A percentile compares a stretch with the other conserved stretches of the same genome.
phyloP scores from a whole-genome alignment of 768 basidiomycete genomes.

The Candolleomyces efflorescens region DNA sequence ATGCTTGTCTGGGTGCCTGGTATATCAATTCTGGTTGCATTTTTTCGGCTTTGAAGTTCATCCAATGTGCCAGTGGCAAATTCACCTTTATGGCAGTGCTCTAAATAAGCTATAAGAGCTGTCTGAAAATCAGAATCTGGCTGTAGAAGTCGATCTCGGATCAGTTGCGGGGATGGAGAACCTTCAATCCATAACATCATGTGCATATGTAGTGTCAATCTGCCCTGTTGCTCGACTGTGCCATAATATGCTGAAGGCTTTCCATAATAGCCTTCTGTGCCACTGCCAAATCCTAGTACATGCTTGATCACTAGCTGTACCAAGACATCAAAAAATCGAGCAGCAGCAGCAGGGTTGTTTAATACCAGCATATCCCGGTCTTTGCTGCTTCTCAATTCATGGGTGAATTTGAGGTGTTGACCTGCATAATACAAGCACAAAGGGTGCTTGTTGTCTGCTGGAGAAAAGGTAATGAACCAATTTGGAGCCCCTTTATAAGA shows the following conservation, averaged over 20 bases:
- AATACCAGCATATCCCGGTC: neutral
- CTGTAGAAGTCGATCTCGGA: neutral
- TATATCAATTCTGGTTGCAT: too few relatives aligned
- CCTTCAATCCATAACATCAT: neutral
- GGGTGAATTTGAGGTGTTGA: conserved; percentile 16
- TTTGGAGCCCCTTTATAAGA: conserved; percentile 20
- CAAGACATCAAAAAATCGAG: neutral
- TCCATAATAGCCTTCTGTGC: conserved; percentile 10
- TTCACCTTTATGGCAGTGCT: conserved; percentile 25
- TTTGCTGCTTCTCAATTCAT: conserved; percentile 5
- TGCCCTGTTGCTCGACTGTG: conserved; percentile 5
- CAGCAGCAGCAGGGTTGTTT: neutral
- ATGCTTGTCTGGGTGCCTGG: too few relatives aligned
- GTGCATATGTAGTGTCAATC: conserved; percentile 4
- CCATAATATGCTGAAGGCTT: conserved; percentile 8
- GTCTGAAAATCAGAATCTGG: neutral
- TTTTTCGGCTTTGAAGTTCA: too few relatives aligned
- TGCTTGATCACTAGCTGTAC: neutral
- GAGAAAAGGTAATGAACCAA: conserved; percentile 33
- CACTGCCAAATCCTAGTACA: conserved; percentile 25
- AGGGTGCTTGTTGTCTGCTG: conserved; percentile 25
- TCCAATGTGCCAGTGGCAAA: conserved; percentile 10
- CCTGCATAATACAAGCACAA: conserved; percentile 30
- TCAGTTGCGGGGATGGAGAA: neutral
- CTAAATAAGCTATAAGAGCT: conserved; percentile 6